A percentile compares a stretch with the other conserved stretches of the same genome.
phyloP scores from a whole-genome alignment of 2,329 filamentous ascomycete species.

The Plectosphaerella sp. region DNA sequence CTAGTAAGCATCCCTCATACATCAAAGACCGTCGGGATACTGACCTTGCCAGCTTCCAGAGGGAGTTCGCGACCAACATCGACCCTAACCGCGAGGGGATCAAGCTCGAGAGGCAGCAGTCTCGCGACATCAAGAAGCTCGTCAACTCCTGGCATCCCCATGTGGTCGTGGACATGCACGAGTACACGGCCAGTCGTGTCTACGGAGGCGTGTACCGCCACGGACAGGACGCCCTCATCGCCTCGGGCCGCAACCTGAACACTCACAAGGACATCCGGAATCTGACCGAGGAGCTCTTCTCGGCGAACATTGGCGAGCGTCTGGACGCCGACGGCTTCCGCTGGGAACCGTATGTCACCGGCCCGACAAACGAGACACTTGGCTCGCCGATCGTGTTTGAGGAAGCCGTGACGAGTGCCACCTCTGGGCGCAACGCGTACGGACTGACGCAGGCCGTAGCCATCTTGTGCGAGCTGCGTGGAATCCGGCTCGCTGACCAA shows the following conservation, averaged over 20 bases:
- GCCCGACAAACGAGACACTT: conserved; percentile 4
- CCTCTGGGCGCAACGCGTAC: conserved; percentile 18
- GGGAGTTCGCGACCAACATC: conserved; percentile 17
- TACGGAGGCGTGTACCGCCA: conserved; percentile 18
- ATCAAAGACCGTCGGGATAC: neutral
- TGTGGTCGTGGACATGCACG: conserved; percentile 17
- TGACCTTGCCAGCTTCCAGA: conserved; percentile 14
- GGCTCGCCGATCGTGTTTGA: conserved; percentile 15
- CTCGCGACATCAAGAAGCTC: conserved; percentile 17
- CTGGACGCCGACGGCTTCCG: conserved; percentile 17
- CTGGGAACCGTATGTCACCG: conserved; percentile 21
- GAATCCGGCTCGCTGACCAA: conserved; percentile 20
- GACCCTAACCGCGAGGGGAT: conserved; percentile 23
- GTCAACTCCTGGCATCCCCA: conserved; percentile 17
- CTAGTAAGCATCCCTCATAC: conserved; percentile 2
- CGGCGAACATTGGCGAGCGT: conserved; percentile 12
- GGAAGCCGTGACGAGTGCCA: conserved; percentile 18
- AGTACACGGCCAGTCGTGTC: conserved; percentile 15
- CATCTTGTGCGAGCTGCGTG: conserved; percentile 20
- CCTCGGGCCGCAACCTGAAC: conserved; percentile 21
- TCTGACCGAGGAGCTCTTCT: conserved; percentile 14
- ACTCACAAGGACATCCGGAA: conserved; percentile 21
- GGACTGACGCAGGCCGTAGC: conserved; percentile 19
- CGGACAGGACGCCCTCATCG: conserved; percentile 19
- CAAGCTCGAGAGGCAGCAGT: conserved; percentile 18